These are phyloP conservation scores for Fusarium azukiicola DNA, from an alignment of 2,329 filamentous ascomycete genomes.

Conservation along the genomic window DNA sequence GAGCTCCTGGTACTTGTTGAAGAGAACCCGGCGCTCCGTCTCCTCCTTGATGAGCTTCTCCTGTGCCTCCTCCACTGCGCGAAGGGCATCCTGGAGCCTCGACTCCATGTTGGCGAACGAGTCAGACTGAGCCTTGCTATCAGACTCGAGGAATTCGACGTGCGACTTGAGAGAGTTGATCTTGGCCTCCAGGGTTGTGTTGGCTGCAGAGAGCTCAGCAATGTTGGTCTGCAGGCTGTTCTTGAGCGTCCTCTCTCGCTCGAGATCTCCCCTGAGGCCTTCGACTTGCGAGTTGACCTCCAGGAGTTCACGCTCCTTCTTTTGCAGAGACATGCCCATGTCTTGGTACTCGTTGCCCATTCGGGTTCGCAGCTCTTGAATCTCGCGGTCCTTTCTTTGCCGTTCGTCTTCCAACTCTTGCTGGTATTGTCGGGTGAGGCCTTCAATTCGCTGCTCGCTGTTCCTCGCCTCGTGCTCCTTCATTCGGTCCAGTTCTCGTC, in stretches of 20 bases:
- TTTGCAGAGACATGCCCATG: constrained; percentile 69
- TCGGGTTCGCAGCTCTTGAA: constrained; percentile 80
- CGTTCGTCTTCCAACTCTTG: constrained; percentile 84
- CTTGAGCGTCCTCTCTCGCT: constrained; percentile 83
- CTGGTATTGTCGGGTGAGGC: constrained; percentile 81
- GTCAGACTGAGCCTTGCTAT: constrained; percentile 93
- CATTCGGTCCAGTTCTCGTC: constrained; percentile 68
- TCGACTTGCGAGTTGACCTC: constrained; percentile 70
- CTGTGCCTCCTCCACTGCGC: constrained; percentile 84
- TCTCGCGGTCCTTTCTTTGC: constrained; percentile 77
- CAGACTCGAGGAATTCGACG: constrained; percentile 94
- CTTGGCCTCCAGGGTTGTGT: constrained; percentile 85
- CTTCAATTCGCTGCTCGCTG: constrained; percentile 85
- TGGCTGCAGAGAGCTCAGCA: constrained; percentile 79
- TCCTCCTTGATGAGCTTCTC: constrained; percentile 95
- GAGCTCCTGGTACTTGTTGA: constrained; percentile 98
- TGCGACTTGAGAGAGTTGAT: constrained; percentile 89
- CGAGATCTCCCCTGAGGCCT: constrained; percentile 71
- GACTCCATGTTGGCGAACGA: constrained; percentile 91
- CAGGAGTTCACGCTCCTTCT: constrained; percentile 77
- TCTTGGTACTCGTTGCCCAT: constrained; percentile 75
- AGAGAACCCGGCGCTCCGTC: constrained; percentile 92
- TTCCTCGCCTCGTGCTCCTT: constrained; percentile 73
- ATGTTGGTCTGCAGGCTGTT: constrained; percentile 73
- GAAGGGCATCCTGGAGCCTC: constrained; percentile 88